phyloP scores from a whole-genome alignment of 2,329 filamentous ascomycete genomes.

The Ophiostoma populinum region DNA sequence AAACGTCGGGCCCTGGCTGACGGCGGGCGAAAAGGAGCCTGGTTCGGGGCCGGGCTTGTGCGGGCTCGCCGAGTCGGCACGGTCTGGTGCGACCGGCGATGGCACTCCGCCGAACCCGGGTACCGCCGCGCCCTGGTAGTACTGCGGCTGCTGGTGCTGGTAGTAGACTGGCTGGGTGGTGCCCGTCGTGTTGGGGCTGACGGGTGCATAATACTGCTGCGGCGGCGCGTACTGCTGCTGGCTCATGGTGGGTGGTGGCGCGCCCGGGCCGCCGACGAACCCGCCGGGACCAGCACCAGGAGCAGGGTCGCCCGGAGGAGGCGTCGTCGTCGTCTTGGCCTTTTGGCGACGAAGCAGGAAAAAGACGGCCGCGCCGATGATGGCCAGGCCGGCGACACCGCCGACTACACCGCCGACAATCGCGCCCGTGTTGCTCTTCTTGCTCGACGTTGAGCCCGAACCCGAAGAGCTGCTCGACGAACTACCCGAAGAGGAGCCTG shows the following conservation, averaged over 20 bases:
- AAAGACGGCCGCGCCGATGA: conserved; percentile 13
- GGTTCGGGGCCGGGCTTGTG: conserved; percentile 1
- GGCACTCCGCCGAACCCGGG: background rate
- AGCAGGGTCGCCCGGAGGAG: background rate
- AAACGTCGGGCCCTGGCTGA: no score
- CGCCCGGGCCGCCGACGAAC: conserved; percentile 2
- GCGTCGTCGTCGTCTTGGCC: background rate
- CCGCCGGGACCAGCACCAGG: conserved; percentile 4
- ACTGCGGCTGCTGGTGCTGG: no score
- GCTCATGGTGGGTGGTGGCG: conserved; percentile 5
- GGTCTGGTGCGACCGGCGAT: conserved; percentile 5
- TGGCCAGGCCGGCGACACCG: conserved; percentile 16
- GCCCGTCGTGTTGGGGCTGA: no score
- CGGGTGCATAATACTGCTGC: conserved; percentile 7
- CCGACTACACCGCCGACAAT: conserved; percentile 20
- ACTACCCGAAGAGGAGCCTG: no score
- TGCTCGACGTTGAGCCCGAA: background rate
- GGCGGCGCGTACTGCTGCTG: conserved; percentile 1
- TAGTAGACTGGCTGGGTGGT: no score
- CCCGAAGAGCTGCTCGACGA: no score
- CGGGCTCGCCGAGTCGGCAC: conserved; percentile 7
- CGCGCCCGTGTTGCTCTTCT: conserved; percentile 13
- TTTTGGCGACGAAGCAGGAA: conserved; percentile 14
- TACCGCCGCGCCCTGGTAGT: no score
- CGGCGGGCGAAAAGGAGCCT: background rate